Conservation (phyloP, 805 yeast genomes). For the Millerozyma acaciae region DNA sequence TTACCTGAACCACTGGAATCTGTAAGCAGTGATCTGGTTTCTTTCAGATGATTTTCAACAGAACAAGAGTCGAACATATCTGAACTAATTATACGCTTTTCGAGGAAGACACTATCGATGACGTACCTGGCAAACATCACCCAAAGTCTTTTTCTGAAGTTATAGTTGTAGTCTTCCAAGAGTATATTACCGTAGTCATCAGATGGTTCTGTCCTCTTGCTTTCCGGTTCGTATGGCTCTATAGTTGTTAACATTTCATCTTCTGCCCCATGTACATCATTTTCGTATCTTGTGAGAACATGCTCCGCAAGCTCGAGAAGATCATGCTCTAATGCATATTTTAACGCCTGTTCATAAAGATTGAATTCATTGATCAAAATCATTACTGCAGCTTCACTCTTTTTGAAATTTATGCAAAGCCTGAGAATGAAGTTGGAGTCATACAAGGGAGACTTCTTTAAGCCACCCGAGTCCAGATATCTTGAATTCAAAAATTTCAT, state of each 20-base stretch:
- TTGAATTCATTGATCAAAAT: conserved; percentile 63
- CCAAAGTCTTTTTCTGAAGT: conserved; percentile 70
- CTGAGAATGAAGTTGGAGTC: conserved; percentile 76
- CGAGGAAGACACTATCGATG: conserved; percentile 22
- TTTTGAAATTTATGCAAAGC: conserved; percentile 58
- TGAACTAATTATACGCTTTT: too few species aligned
- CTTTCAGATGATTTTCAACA: too few species aligned
- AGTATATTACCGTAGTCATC: too few species aligned
- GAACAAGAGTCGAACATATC: too few species aligned
- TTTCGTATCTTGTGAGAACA: conserved; percentile 31
- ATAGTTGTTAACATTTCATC: not conserved
- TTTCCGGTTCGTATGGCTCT: conserved; percentile 41
- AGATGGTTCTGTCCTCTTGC: conserved; percentile 47
- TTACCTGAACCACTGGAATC: not conserved
- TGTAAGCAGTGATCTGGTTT: not conserved
- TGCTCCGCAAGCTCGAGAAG: conserved; percentile 51
- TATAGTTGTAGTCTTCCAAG: conserved; percentile 31
- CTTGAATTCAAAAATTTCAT: conserved; percentile 24
- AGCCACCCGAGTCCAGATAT: conserved; percentile 18
- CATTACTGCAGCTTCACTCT: conserved; percentile 62
- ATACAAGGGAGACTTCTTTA: conserved; percentile 24
- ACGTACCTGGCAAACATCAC: conserved; percentile 55
- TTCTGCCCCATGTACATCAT: conserved; percentile 8
- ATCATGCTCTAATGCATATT: conserved; percentile 61
- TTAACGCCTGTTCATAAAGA: conserved; percentile 76